Evolutionary conservation across 2,329 filamentous ascomycete species (phyloP).

Genomic region (Phaeoacremonium minimum): DNA sequence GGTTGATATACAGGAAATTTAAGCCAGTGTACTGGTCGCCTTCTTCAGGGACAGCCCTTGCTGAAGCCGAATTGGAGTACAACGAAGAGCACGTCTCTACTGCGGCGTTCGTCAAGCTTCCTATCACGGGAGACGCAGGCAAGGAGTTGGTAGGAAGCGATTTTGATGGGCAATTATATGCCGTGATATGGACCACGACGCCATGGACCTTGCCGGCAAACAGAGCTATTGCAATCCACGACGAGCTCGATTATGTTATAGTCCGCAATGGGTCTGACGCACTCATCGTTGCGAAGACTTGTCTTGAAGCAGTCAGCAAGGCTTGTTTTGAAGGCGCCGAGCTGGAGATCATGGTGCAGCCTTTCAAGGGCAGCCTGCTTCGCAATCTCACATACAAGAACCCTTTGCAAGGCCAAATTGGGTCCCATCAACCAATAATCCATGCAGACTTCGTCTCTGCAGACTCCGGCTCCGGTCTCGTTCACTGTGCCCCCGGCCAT

Average conservation of each 20-base stretch:
- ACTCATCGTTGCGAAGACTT: constrained; percentile 67
- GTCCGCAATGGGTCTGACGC: constrained; percentile 53
- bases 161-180: constrained; percentile 54
- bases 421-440: constrained; percentile 64
- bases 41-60: constrained; percentile 72
- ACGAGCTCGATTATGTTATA: constrained; percentile 69
- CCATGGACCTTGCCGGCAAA: constrained; percentile 97
- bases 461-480: constrained; percentile 89
- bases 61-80: constrained; percentile 83
- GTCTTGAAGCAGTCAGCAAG: constrained; percentile 56
- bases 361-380: constrained; percentile 62
- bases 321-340: constrained; percentile 41
- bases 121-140: constrained; percentile 46
- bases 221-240: constrained; percentile 77
- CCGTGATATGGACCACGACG: constrained; percentile 98
- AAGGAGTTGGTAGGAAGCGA: constrained; percentile 23
- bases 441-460: constrained; percentile 86
- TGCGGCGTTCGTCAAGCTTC: constrained; percentile 78
- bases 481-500: constrained; percentile 90
- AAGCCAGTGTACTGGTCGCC: constrained; percentile 88
- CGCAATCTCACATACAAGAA: constrained; percentile 65
- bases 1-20: constrained; percentile 71
- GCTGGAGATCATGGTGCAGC: constrained; percentile 43
- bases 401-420: constrained; percentile 56
- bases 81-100: constrained; percentile 68